phyloP scores from a whole-genome alignment of 208 protist species.

The Trypanosoma rangeli region DNA sequence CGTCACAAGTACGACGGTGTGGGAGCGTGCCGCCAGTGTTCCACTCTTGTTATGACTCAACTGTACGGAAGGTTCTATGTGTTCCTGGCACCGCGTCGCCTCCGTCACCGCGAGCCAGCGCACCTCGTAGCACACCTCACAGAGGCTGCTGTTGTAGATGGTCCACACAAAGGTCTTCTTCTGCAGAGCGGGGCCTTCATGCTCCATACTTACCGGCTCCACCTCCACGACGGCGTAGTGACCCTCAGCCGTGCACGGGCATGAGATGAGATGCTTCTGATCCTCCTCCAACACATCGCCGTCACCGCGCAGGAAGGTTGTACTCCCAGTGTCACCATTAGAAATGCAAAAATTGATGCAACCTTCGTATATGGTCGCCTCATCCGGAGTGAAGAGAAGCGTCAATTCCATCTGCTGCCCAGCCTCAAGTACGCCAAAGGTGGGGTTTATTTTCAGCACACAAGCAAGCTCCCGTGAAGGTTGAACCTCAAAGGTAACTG shows the following conservation, averaged over 20 bases:
- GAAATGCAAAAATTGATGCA: conserved; percentile 53
- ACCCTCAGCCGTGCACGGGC: conserved; percentile 63
- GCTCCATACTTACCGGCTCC: conserved; percentile 74
- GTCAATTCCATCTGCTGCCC: conserved; percentile 41
- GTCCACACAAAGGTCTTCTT: conserved; percentile 59
- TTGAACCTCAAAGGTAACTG: conserved; percentile 61
- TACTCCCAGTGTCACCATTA: conserved; percentile 21
- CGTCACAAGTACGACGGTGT: conserved; percentile 75
- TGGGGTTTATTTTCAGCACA: conserved; percentile 63
- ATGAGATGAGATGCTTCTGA: conserved; percentile 36
- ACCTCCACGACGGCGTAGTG: conserved; percentile 66
- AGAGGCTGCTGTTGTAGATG: conserved; percentile 85
- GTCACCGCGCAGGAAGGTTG: neutral
- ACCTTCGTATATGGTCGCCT: conserved; percentile 48
- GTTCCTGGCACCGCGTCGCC: conserved; percentile 24
- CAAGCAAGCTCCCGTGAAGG: conserved; percentile 41
- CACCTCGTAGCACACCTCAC: conserved; percentile 79
- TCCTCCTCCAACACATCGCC: neutral
- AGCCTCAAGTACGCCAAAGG: conserved; percentile 54
- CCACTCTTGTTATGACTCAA: conserved; percentile 52
- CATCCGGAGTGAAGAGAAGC: conserved; percentile 62
- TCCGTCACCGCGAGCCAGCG: conserved; percentile 33
- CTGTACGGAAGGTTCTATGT: conserved; percentile 31
- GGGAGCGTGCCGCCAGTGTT: conserved; percentile 78
- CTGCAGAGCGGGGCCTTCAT: conserved; percentile 57